Evolutionary conservation across 2,329 filamentous ascomycete species (phyloP).

Genomic region (Paraphaeosphaeria minitans): DNA sequence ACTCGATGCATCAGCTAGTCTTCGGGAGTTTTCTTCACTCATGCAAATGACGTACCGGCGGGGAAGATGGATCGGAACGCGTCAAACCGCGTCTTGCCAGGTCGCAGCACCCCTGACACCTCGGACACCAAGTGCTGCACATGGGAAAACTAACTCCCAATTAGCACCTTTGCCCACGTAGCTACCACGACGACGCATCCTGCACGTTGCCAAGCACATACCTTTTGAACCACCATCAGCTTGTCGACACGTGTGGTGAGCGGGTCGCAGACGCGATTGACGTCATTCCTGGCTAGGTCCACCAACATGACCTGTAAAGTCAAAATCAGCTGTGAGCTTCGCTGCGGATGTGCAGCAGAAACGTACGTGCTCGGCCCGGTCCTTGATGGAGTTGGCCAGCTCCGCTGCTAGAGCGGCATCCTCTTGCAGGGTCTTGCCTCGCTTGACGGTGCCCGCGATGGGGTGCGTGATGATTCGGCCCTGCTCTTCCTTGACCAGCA

Average conservation of each 20-base stretch:
- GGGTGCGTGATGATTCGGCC: slow-evolving; percentile 93
- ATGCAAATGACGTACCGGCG: slow-evolving; percentile 62
- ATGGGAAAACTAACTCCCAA: slow-evolving; percentile 74
- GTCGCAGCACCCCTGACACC: slow-evolving; percentile 86
- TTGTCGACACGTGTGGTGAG: slow-evolving; percentile 87
- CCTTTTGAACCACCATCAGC: slow-evolving; percentile 72
- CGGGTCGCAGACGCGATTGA: slow-evolving; percentile 94
- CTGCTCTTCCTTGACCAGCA: slow-evolving; percentile 87
- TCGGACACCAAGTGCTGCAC: slow-evolving; percentile 97
- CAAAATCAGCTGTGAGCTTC: slow-evolving; percentile 64
- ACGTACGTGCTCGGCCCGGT: slow-evolving; percentile 58
- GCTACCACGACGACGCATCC: background rate
- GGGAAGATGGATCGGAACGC: slow-evolving; percentile 97
- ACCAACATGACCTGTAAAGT: slow-evolving; percentile 88
- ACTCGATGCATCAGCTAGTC: slow-evolving; percentile 14
- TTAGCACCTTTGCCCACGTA: slow-evolving; percentile 13
- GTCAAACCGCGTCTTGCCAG: slow-evolving; percentile 87
- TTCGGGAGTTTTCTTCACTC: slow-evolving; percentile 3
- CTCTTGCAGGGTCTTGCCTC: slow-evolving; percentile 79
- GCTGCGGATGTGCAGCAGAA: slow-evolving; percentile 14
- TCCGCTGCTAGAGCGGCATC: slow-evolving; percentile 80
- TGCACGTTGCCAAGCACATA: slow-evolving; percentile 15
- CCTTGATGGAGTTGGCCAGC: slow-evolving; percentile 81
- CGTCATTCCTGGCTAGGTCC: slow-evolving; percentile 92
- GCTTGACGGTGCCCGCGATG: slow-evolving; percentile 92